These are phyloP conservation scores for Saturnispora galanensis DNA, from an alignment of 805 yeast species.

Conservation along the genomic window DNA sequence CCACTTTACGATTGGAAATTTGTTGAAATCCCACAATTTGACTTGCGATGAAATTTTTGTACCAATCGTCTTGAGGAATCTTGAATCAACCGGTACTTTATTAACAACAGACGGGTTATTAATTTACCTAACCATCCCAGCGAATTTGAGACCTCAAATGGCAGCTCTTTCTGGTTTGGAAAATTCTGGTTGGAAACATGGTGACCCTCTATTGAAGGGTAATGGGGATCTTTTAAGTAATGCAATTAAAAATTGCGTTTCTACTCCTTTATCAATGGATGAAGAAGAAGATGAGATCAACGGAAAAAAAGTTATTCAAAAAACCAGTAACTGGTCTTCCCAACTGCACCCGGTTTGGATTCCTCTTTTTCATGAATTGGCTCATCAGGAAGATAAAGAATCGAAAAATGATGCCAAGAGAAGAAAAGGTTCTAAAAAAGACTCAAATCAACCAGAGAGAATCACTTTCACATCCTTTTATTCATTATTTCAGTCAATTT, in stretches of 20 bases:
- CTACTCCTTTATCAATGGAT: constrained; percentile 23
- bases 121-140: constrained; percentile 47
- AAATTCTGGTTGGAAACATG: constrained; percentile 47
- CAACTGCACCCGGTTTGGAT: constrained; percentile 72
- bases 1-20: constrained; percentile 56
- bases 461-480: constrained; percentile 58
- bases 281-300: constrained; percentile 27
- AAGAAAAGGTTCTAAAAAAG: constrained; percentile 18
- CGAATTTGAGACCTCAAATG: constrained; percentile 13
- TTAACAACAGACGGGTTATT: constrained; percentile 76
- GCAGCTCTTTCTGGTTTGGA: constrained; percentile 15
- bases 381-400: constrained; percentile 7
- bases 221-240: constrained; percentile 54
- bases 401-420: constrained; percentile 27
- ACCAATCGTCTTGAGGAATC: constrained; percentile 26
- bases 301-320: constrained; percentile 28
- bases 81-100: constrained; percentile 46
- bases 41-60: constrained; percentile 12
- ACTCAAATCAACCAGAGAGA: not conserved
- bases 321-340: constrained; percentile 60
- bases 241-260: constrained; percentile 51
- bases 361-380: constrained; percentile 39
- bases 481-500: constrained; percentile 72
- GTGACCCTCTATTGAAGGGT: constrained; percentile 64
- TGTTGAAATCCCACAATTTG: constrained; percentile 27